Evolutionary conservation across 495 filamentous ascomycete species (phyloP).

Genomic region (Jackrogersella minutella): DNA sequence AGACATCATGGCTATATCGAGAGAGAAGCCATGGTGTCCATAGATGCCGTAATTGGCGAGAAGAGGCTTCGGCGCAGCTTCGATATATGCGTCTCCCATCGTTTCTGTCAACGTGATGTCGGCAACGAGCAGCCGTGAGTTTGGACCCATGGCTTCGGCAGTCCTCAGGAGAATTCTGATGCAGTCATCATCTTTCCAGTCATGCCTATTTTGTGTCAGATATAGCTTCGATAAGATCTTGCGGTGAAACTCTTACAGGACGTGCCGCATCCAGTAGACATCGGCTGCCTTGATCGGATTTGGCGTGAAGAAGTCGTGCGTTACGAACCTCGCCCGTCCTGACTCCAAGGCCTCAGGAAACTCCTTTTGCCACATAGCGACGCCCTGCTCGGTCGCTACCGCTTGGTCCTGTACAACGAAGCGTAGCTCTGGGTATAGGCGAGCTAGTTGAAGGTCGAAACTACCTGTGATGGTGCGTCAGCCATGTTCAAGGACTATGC

Average conservation of each 20-base stretch:
- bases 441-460: conserved; percentile 46
- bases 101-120: conserved; percentile 53
- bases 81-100: conserved; percentile 41
- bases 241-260: conserved; percentile 38
- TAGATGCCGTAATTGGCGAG: conserved; percentile 49
- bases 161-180: conserved; percentile 48
- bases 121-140: conserved; percentile 51
- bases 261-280: conserved; percentile 54
- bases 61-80: conserved; percentile 46
- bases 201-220: conserved; percentile 37
- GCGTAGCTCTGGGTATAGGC: conserved; percentile 44
- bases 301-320: conserved; percentile 53
- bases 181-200: conserved; percentile 56
- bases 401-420: conserved; percentile 54
- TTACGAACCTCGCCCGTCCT: conserved; percentile 44
- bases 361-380: conserved; percentile 41
- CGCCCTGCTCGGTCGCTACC: conserved; percentile 41
- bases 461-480: conserved; percentile 41
- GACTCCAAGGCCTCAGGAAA: conserved; percentile 44
- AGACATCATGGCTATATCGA: conserved; percentile 51
- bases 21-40: conserved; percentile 45
- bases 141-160: conserved; percentile 41
- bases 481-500: background rate
- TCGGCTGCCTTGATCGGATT: conserved; percentile 53
- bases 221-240: background rate